Evolutionary conservation across 108 stramenopile genomes (phyloP).

Genomic region (Fragilaria radians): DNA sequence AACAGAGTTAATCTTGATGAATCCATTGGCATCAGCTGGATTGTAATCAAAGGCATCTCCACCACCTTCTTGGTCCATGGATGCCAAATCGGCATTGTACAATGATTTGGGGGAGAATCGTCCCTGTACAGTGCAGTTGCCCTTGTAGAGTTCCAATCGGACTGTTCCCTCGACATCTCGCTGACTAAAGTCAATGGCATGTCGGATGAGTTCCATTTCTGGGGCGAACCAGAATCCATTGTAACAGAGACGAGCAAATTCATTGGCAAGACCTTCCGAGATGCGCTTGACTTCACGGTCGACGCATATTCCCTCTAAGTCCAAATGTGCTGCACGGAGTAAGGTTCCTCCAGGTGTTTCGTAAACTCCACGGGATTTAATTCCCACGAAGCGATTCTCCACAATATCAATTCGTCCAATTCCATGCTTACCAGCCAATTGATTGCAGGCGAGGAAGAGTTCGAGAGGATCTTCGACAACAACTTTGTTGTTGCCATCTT

Average conservation of each 20-base stretch:
- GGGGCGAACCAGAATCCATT: conserved; percentile 99
- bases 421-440: conserved; percentile 95
- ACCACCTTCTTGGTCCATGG: conserved; percentile 98
- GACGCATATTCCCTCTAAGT: conserved; percentile 92
- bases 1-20: conserved; percentile 97
- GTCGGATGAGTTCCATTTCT: conserved; percentile 95
- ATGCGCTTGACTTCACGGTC: conserved; percentile 98
- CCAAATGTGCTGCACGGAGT: conserved; percentile 93
- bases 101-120: conserved; percentile 81
- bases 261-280: conserved; percentile 79
- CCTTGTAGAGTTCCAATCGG: conserved; percentile 93
- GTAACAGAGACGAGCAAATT: conserved; percentile 97
- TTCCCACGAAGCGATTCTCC: conserved; percentile 99
- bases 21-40: conserved; percentile 95
- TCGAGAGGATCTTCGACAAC: conserved; percentile 89
- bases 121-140: conserved; percentile 84
- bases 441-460: conserved; percentile 95
- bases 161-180: conserved; percentile 89
- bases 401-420: conserved; percentile 98
- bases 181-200: conserved; percentile 84
- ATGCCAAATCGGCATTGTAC: conserved; percentile 96
- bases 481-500: conserved; percentile 81
- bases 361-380: conserved; percentile 98
- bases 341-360: conserved; percentile 98
- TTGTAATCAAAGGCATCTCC: conserved; percentile 96